Conservation (phyloP, 2,329 filamentous ascomycete genomes). For the Hypomyces perniciosus region DNA sequence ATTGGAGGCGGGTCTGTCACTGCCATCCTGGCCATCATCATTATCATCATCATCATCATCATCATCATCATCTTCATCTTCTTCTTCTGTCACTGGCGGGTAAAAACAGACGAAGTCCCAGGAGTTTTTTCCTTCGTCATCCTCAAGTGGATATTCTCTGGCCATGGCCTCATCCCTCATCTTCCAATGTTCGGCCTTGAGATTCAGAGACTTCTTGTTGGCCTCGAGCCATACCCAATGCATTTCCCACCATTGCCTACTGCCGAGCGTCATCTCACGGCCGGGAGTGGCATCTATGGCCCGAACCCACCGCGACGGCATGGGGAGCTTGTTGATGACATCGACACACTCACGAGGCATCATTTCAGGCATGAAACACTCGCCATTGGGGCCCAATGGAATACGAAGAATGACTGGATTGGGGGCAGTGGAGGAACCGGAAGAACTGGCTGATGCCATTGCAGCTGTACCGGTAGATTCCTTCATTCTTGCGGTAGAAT, state of each 20-base stretch:
- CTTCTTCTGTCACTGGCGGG: neutral
- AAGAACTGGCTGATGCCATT: too few species aligned
- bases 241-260: slow-evolving; percentile 18
- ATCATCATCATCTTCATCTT: neutral
- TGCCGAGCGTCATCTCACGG: slow-evolving; percentile 14
- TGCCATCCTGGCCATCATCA: neutral
- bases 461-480: too few species aligned
- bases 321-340: slow-evolving; percentile 9
- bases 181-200: slow-evolving; percentile 16
- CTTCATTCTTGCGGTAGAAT: too few species aligned
- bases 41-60: neutral
- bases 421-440: neutral
- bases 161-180: slow-evolving; percentile 16
- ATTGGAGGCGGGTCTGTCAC: too few species aligned
- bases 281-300: slow-evolving; percentile 16
- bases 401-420: slow-evolving; percentile 2
- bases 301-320: slow-evolving; percentile 13
- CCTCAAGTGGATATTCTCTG: slow-evolving; percentile 7
- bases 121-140: slow-evolving; percentile 13
- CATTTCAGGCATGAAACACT: slow-evolving; percentile 14
- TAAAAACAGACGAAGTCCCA: slow-evolving; percentile 18
- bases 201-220: slow-evolving; percentile 15
- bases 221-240: slow-evolving; percentile 16
- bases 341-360: slow-evolving; percentile 14
- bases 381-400: slow-evolving; percentile 13